Conservation (phyloP, 78 protist genomes). For the Pelomyxa schiedti region DNA sequence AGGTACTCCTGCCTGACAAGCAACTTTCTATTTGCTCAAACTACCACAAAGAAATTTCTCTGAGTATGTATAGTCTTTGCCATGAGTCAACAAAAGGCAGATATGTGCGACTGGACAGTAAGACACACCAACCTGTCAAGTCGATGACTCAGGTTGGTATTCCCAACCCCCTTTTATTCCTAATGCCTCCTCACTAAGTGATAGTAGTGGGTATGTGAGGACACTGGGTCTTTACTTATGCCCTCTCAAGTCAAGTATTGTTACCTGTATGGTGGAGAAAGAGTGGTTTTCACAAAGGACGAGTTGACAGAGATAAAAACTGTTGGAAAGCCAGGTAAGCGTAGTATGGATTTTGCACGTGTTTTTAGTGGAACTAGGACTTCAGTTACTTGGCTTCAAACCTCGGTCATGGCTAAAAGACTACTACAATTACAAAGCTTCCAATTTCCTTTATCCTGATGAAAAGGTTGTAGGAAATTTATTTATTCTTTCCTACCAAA, state of each 20-base stretch:
- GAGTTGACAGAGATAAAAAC: conserved; percentile 34
- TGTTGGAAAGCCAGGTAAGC: not conserved
- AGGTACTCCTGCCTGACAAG: too few species aligned
- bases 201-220: conserved; percentile 35
- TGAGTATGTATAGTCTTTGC: not conserved
- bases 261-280: conserved; percentile 48
- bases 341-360: not conserved
- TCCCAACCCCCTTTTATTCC: too few species aligned
- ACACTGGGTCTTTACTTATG: conserved; percentile 15
- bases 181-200: too few species aligned
- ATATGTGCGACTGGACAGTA: not conserved
- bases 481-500: not conserved
- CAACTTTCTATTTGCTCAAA: too few species aligned
- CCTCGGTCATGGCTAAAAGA: conserved; percentile 20
- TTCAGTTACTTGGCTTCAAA: conserved; percentile 43
- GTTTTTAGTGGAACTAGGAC: conserved; percentile 13
- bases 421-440: conserved; percentile 9
- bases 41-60: not conserved
- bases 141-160: not conserved
- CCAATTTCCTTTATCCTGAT: conserved; percentile 42
- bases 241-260: conserved; percentile 30
- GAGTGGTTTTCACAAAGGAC: conserved; percentile 26
- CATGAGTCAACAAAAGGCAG: not conserved
- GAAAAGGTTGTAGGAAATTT: conserved; percentile 14
- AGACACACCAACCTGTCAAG: not conserved